phyloP scores from a whole-genome alignment of 208 protist genomes.

The Zelonia costaricensis region DNA sequence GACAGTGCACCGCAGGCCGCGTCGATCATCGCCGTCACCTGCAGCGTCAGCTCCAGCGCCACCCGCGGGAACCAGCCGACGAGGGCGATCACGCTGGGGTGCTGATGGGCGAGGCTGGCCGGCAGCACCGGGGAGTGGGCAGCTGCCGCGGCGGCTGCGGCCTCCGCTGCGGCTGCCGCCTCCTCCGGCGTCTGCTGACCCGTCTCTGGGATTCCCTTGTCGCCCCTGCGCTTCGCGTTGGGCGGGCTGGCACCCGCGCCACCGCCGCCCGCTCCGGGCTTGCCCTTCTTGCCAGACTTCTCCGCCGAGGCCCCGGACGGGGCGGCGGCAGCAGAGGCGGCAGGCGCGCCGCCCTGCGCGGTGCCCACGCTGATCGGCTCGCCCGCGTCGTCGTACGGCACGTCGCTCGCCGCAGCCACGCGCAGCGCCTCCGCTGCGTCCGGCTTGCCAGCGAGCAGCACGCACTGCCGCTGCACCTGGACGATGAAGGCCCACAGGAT shows the following conservation, averaged over 20 bases:
- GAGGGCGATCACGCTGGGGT: constrained; percentile 37
- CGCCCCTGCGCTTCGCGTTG: constrained; percentile 7
- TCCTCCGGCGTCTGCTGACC: constrained; percentile 3
- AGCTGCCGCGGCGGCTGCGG: background rate
- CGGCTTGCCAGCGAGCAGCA: constrained; percentile 14
- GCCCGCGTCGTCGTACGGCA: constrained; percentile 9
- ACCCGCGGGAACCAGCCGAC: constrained; percentile 28
- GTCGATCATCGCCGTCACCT: constrained; percentile 15
- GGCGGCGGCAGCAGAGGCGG: background rate
- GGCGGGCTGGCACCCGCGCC: no score
- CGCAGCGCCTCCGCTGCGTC: constrained; percentile 20
- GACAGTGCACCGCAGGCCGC: constrained; percentile 9
- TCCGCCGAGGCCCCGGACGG: background rate
- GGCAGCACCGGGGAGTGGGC: background rate
- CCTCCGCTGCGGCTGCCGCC: background rate
- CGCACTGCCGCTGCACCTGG: constrained; percentile 28
- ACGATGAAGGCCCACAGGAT: constrained; percentile 17
- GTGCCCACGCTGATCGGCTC: background rate
- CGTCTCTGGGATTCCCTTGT: constrained; percentile 2
- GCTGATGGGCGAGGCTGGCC: constrained; percentile 8
- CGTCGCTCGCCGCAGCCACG: constrained; percentile 14
- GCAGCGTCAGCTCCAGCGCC: constrained; percentile 17
- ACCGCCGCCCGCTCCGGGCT: background rate
- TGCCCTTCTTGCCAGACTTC: constrained; percentile 4
- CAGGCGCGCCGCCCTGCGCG: background rate